phyloP scores from a whole-genome alignment of 768 basidiomycete genomes.

The Suillus brevipes region DNA sequence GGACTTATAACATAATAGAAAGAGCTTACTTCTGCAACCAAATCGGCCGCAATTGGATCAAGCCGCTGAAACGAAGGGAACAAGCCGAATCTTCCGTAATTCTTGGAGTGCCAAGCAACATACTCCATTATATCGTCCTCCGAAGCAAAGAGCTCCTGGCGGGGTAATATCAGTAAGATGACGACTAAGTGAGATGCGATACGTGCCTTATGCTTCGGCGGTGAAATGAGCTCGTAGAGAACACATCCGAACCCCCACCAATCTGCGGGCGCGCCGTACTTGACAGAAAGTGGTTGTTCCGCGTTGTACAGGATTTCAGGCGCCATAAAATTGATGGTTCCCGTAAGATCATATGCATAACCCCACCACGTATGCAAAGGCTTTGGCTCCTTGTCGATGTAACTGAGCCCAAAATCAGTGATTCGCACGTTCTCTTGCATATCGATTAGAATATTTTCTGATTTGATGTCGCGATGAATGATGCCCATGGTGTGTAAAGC shows the following conservation, averaged over 20 bases:
- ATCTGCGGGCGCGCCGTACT: conserved; percentile 37
- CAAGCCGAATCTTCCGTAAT: neutral
- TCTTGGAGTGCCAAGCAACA: conserved; percentile 19
- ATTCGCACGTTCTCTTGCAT: conserved; percentile 39
- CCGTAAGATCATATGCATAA: conserved; percentile 31
- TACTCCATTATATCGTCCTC: conserved; percentile 24
- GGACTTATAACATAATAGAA: neutral
- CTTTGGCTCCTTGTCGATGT: conserved; percentile 12
- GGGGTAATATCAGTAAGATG: neutral
- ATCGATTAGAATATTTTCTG: conserved; percentile 67
- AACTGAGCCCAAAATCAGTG: conserved; percentile 42
- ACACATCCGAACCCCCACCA: conserved; percentile 47
- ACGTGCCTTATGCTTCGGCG: conserved; percentile 23
- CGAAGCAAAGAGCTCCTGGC: conserved; percentile 35
- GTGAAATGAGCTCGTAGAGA: conserved; percentile 37
- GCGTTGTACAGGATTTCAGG: conserved; percentile 40
- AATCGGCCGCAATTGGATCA: conserved; percentile 19
- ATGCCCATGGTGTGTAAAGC: conserved; percentile 59
- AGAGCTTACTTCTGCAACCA: conserved; percentile 35
- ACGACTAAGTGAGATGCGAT: neutral
- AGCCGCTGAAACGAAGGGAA: conserved; percentile 29
- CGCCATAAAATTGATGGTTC: conserved; percentile 41
- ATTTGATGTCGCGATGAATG: conserved; percentile 69
- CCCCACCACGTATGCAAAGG: conserved; percentile 15
- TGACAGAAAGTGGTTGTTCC: conserved; percentile 2